phyloP scores from a whole-genome alignment of 768 basidiomycete species.

The Auricularia sp. region DNA sequence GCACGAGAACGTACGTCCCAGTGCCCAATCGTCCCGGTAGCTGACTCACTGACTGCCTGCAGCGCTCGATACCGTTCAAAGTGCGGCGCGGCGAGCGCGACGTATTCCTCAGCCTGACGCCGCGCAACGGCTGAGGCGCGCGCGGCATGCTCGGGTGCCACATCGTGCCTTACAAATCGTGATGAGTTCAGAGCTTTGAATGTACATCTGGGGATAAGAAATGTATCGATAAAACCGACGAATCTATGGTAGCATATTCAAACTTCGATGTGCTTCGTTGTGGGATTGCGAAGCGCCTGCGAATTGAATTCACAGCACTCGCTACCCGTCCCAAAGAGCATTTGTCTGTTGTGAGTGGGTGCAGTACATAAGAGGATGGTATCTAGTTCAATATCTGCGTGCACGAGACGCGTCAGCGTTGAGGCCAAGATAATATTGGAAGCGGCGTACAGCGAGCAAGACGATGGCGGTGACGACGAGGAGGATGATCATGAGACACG shows the following conservation, averaged over 20 bases:
- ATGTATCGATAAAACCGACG: too few relatives aligned
- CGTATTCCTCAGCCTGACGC: constrained; percentile 48
- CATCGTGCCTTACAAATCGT: constrained; percentile 39
- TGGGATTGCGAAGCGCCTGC: too few relatives aligned
- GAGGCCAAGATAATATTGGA: neutral
- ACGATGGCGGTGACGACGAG: constrained; percentile 82
- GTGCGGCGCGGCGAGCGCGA: constrained; percentile 42
- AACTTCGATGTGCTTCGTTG: too few relatives aligned
- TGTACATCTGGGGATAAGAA: too few relatives aligned
- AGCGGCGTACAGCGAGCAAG: constrained; percentile 71
- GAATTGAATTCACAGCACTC: too few relatives aligned
- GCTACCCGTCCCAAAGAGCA: too few relatives aligned
- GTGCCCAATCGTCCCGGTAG: constrained; percentile 2
- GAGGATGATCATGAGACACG: constrained; percentile 83
- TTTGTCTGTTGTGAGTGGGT: neutral
- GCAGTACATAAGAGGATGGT: neutral
- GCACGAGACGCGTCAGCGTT: neutral
- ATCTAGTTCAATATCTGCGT: neutral
- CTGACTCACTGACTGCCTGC: constrained; percentile 7
- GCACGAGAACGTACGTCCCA: constrained; percentile 73
- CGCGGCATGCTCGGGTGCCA: constrained; percentile 79
- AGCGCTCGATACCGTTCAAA: constrained; percentile 53
- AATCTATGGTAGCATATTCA: too few relatives aligned
- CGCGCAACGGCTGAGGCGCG: constrained; percentile 77
- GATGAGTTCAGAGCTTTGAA: neutral